phyloP scores from a whole-genome alignment of 2,329 filamentous ascomycete species.

The Aspergillus eucalypticola region DNA sequence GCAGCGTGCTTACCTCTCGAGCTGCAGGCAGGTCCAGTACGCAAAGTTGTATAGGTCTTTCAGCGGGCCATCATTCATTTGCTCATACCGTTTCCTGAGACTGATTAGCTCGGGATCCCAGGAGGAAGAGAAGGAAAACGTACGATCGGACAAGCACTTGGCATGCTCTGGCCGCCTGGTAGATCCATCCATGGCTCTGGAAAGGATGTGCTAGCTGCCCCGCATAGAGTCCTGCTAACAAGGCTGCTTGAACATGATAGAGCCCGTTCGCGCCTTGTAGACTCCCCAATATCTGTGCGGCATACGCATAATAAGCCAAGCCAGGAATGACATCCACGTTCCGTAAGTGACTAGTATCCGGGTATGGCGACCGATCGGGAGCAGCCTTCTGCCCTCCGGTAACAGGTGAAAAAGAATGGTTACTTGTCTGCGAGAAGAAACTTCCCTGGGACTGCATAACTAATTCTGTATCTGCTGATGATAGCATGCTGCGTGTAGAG shows the following conservation, averaged over 20 bases:
- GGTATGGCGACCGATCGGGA: conserved; percentile 15
- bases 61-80: conserved; percentile 29
- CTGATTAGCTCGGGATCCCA: conserved; percentile 7
- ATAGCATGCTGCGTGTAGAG: conserved; percentile 26
- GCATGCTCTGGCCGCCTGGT: conserved; percentile 59
- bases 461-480: conserved; percentile 31
- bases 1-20: conserved; percentile 70
- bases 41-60: conserved; percentile 71
- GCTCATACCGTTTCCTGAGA: conserved; percentile 36
- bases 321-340: conserved; percentile 89
- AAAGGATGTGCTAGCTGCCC: conserved; percentile 84
- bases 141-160: conserved; percentile 76
- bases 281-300: conserved; percentile 81
- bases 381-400: conserved; percentile 18
- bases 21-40: conserved; percentile 91
- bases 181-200: conserved; percentile 76
- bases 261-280: conserved; percentile 77
- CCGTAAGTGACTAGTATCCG: conserved; percentile 37
- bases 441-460: conserved; percentile 23
- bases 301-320: conserved; percentile 83
- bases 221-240: conserved; percentile 84
- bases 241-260: conserved; percentile 78
- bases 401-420: conserved; percentile 21
- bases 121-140: neutral
- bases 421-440: conserved; percentile 21